Evolutionary conservation across 352 stramenopile genomes (phyloP).

Genomic region (Phytophthora ohioensis): DNA sequence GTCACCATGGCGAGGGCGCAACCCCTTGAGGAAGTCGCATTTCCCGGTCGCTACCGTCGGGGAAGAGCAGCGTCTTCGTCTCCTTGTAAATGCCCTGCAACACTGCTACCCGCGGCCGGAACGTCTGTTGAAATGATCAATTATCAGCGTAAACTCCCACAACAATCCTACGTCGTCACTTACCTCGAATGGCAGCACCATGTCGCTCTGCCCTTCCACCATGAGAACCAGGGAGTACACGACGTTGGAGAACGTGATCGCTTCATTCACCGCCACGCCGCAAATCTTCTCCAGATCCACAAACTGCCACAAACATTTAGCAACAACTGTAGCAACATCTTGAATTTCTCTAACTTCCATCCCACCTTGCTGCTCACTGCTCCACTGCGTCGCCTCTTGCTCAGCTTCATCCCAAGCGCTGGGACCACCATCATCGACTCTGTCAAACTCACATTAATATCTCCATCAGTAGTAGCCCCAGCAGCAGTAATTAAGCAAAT

Average conservation of each 20-base stretch:
- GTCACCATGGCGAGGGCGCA: slow-evolving; percentile 18
- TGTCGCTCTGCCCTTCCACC: slow-evolving; percentile 67
- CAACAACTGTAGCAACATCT: not conserved
- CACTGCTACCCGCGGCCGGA: slow-evolving; percentile 68
- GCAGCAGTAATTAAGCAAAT: not conserved
- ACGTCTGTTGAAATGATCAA: slow-evolving; percentile 48
- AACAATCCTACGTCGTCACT: not conserved
- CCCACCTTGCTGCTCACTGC: slow-evolving; percentile 33
- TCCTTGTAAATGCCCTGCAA: slow-evolving; percentile 79
- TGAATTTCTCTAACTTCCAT: not conserved
- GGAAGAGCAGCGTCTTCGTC: slow-evolving; percentile 68
- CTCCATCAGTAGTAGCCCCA: slow-evolving; percentile 8
- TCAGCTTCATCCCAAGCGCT: slow-evolving; percentile 75
- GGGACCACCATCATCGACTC: slow-evolving; percentile 84
- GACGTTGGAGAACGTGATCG: slow-evolving; percentile 80
- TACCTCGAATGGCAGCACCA: slow-evolving; percentile 86
- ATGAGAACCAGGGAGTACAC: slow-evolving; percentile 88
- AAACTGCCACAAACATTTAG: slow-evolving; percentile 29
- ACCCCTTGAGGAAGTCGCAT: slow-evolving; percentile 57
- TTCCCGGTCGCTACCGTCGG: slow-evolving; percentile 35
- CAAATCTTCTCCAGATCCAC: slow-evolving; percentile 54
- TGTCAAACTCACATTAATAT: slow-evolving; percentile 24
- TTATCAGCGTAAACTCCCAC: not conserved
- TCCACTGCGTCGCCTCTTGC: slow-evolving; percentile 63
- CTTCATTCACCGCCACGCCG: slow-evolving; percentile 84